phyloP scores from a whole-genome alignment of 164 flowering plant genomes.

The Aristolochia californica region DNA sequence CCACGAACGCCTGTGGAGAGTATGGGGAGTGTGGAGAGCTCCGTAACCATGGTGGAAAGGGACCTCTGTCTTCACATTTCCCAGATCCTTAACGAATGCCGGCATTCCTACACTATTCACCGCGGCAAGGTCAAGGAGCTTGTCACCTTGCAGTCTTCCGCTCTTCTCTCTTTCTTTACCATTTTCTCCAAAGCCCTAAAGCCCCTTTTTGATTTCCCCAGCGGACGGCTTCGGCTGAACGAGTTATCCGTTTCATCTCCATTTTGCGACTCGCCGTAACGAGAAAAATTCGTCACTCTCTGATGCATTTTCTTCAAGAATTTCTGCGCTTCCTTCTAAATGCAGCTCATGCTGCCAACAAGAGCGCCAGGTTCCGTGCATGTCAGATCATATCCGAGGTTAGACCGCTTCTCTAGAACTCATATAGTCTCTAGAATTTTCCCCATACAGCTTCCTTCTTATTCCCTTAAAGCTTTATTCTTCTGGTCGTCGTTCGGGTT shows the following conservation, averaged over 20 bases:
- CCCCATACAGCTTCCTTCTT: too few relatives aligned
- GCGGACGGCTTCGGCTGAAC: constrained; percentile 52
- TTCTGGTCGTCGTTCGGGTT: too few relatives aligned
- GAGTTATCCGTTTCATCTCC: constrained; percentile 58
- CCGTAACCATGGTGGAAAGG: not conserved
- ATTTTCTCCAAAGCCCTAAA: constrained; percentile 51
- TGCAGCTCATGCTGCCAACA: constrained; percentile 39
- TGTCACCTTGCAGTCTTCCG: constrained; percentile 35
- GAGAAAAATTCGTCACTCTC: constrained; percentile 9
- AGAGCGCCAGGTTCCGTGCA: constrained; percentile 59
- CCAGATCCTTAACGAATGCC: constrained; percentile 52
- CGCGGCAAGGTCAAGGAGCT: constrained; percentile 78
- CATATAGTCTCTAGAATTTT: too few relatives aligned
- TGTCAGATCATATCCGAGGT: constrained; percentile 96
- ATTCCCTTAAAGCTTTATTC: too few relatives aligned
- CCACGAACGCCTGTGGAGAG: too few relatives aligned
- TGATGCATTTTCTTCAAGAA: constrained; percentile 47
- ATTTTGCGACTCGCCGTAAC: constrained; percentile 34
- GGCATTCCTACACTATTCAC: constrained; percentile 57
- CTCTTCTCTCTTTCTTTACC: constrained; percentile 30
- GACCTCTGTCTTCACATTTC: constrained; percentile 24
- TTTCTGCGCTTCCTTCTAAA: constrained; percentile 47
- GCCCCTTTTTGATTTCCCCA: constrained; percentile 55
- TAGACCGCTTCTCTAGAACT: not conserved
- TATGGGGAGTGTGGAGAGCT: too few relatives aligned